Base-by-base conservation (phyloP, 2,329 filamentous ascomycete genomes). In the Pseudopyricularia javanii region DNA sequence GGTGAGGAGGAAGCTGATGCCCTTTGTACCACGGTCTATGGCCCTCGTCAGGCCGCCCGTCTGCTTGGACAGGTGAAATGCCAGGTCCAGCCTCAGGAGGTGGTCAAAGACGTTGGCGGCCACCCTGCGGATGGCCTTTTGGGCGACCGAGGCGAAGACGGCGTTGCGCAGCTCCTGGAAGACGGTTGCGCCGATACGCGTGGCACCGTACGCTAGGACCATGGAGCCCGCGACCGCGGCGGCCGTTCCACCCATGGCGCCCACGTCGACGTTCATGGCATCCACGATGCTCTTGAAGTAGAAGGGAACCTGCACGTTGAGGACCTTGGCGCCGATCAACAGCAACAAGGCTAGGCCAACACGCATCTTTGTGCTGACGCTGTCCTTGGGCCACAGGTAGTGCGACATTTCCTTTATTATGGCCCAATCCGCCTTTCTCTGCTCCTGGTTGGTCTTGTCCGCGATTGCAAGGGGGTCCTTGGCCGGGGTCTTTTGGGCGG, bases 201-300 rank as follows among this genome's bases (percentile, higher is more conserved):
- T 89, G 9, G 83, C 81, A 55, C 93, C 93, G 67, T 98, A 95
- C 54, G 89, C 93, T 59, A 98, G 71, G 53, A 98, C 93, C 81
- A 96, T 90, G 54, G 88, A 86, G 4, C 93, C 91, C 11, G 90
- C 93, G 7, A 95, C 85, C 0, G 89, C 90, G 51, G 85, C 87
- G 28, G 89, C 91, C 0, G 90, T 95, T 7, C 90, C 91, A n/a
- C 90, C 91, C 64, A 95, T 84, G 15, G 85, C 78, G n/a, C 81
- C 79, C 64, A 95, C 84, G 67, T 98, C 93, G 59, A 98, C 80
- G 66, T 98, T 98, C 89, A 98, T 95, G 20, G 88, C 83, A 68
- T 98, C 94, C 43, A 98, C 88, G 58, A 98, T 97, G 68, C 74
- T 91, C 75, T 97, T 97, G 75, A 98, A 98, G 74, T 96, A 98